These are phyloP conservation scores for Mycosarcoma maydis DNA, from an alignment of 1,284 basidiomycete genomes.

Conservation along the genomic window DNA sequence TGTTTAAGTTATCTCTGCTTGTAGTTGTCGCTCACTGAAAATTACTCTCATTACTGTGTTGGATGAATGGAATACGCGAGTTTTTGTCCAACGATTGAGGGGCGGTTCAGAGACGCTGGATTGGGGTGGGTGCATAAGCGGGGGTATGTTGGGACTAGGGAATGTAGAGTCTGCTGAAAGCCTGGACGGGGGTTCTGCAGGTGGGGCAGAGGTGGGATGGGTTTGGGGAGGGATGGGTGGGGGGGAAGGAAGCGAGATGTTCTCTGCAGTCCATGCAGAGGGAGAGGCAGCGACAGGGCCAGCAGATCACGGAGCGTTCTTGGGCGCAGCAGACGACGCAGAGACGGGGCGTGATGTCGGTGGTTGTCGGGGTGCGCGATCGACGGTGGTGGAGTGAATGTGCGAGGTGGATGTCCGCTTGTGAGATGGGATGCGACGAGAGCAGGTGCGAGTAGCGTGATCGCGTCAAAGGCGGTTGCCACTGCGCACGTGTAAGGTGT, in stretches of 20 bases:
- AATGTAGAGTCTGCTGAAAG: conserved; percentile 54
- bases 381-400: conserved; percentile 20
- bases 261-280: conserved; percentile 62
- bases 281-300: conserved; percentile 65
- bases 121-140: no score
- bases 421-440: not conserved
- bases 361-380: no score
- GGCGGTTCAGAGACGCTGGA: no score
- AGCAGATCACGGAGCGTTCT: conserved; percentile 60
- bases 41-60: no score
- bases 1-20: no score
- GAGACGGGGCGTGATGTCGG: conserved; percentile 34
- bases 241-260: conserved; percentile 52
- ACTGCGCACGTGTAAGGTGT: conserved; percentile 28
- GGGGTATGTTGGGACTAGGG: no score
- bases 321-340: conserved; percentile 42
- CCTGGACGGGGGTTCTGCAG: conserved; percentile 55
- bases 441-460: conserved; percentile 32
- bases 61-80: no score
- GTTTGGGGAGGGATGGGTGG: conserved; percentile 16
- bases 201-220: conserved; percentile 53
- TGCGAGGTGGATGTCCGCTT: conserved; percentile 19
- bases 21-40: no score
- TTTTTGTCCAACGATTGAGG: no score
- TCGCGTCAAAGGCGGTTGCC: conserved; percentile 45